These are phyloP conservation scores for Cryomyces minteri DNA, from an alignment of 495 filamentous ascomycete genomes.

Conservation along the genomic window DNA sequence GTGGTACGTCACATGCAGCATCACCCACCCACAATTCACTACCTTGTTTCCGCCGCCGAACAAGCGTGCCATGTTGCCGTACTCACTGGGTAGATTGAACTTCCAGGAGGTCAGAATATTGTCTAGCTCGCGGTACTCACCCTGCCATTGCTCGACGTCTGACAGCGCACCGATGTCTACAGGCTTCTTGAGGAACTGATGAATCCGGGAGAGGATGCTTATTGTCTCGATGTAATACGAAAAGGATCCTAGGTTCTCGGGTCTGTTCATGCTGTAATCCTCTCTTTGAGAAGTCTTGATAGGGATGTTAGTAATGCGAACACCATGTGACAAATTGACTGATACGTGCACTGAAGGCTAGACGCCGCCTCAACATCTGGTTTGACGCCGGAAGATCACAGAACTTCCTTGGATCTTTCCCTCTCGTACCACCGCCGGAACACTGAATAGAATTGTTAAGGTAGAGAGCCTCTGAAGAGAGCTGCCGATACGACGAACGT, in stretches of 20 bases:
- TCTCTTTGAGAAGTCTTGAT: conserved; percentile 14
- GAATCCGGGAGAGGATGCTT: conserved; percentile 68
- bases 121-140: conserved; percentile 68
- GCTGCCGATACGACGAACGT: no score
- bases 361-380: no score
- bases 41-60: conserved; percentile 44
- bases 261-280: conserved; percentile 46
- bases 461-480: no score
- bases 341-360: no score
- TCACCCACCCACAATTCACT: conserved; percentile 68
- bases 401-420: no score
- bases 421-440: no score
- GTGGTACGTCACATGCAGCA: conserved; percentile 69
- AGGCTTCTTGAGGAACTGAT: conserved; percentile 68
- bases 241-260: conserved; percentile 71
- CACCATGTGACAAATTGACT: no score
- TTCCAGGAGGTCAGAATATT: conserved; percentile 64
- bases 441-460: no score
- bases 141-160: conserved; percentile 78
- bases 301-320: neutral
- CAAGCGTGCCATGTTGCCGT: conserved; percentile 58
- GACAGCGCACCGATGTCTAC: conserved; percentile 70
- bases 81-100: conserved; percentile 61
- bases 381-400: no score
- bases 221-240: conserved; percentile 75